Evolutionary conservation across 2,329 filamentous ascomycete species (phyloP).

Genomic region (Verticillium tricorpus): DNA sequence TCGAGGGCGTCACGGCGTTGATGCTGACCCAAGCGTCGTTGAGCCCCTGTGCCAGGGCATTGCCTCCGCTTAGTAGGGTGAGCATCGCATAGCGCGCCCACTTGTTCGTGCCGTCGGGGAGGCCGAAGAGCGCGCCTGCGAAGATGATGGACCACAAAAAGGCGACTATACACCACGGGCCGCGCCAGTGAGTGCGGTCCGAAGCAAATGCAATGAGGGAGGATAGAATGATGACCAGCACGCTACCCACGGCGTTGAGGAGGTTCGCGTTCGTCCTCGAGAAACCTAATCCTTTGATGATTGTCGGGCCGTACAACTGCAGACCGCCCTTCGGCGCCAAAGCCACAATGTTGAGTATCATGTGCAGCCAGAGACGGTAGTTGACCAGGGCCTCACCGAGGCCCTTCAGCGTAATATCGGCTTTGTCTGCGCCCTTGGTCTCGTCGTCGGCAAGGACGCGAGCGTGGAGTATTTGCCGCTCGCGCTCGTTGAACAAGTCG

Average conservation of each 20-base stretch:
- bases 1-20: slow-evolving; percentile 5
- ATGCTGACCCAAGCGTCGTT: slow-evolving; percentile 13
- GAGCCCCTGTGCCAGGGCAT: slow-evolving; percentile 8
- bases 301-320: slow-evolving; percentile 11
- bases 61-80: slow-evolving; percentile 10
- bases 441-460: slow-evolving; percentile 9
- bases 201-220: slow-evolving; percentile 8
- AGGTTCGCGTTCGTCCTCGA: slow-evolving; percentile 13
- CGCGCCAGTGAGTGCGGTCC: slow-evolving; percentile 8
- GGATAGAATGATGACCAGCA: slow-evolving; percentile 9
- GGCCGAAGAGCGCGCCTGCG: slow-evolving; percentile 8
- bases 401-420: slow-evolving; percentile 4
- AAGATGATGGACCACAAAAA: slow-evolving; percentile 9
- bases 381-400: slow-evolving; percentile 6
- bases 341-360: slow-evolving; percentile 9
- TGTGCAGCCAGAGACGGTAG: slow-evolving; percentile 11
- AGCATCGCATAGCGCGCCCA: slow-evolving; percentile 11
- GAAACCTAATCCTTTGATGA: slow-evolving; percentile 14
- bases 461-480: slow-evolving; percentile 5
- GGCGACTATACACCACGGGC: slow-evolving; percentile 10
- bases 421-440: slow-evolving; percentile 7
- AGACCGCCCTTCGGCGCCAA: slow-evolving; percentile 10
- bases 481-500: slow-evolving; percentile 6
- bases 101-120: slow-evolving; percentile 1
- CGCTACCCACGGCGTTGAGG: slow-evolving; percentile 13